These are phyloP conservation scores for Candida tunisiensis DNA, from an alignment of 1,139 yeast genomes.

Conservation along the genomic window DNA sequence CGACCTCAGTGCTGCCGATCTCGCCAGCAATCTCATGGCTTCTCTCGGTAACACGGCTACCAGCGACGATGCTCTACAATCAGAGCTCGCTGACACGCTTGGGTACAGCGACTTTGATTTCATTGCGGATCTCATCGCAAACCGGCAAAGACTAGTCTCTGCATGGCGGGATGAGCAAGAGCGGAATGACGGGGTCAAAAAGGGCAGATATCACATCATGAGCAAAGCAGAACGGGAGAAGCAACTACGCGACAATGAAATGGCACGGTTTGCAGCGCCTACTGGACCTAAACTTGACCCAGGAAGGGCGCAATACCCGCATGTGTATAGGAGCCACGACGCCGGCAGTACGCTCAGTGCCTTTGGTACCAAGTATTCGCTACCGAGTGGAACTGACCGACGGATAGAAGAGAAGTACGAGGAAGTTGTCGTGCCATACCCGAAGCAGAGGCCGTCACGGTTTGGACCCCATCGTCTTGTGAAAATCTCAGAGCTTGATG, in stretches of 20 bases:
- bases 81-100: slow-evolving; percentile 52
- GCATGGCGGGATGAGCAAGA: slow-evolving; percentile 1
- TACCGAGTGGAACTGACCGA: slow-evolving; percentile 74
- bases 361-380: slow-evolving; percentile 60
- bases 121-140: slow-evolving; percentile 46
- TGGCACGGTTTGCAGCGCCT: slow-evolving; percentile 26
- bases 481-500: slow-evolving; percentile 46
- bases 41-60: no score
- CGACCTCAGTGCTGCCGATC: slow-evolving; percentile 6
- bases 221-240: slow-evolving; percentile 42
- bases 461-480: slow-evolving; percentile 40
- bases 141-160: slow-evolving; percentile 17
- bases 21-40: no score
- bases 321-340: slow-evolving; percentile 63
- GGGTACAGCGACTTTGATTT: slow-evolving; percentile 80
- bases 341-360: slow-evolving; percentile 55
- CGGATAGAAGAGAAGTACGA: slow-evolving; percentile 43
- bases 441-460: slow-evolving; percentile 30
- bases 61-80: slow-evolving; percentile 48
- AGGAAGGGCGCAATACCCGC: slow-evolving; percentile 51
- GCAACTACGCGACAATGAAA: slow-evolving; percentile 38
- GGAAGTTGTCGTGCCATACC: slow-evolving; percentile 69
- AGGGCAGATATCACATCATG: slow-evolving; percentile 17
- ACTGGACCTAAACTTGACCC: slow-evolving; percentile 31
- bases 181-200: slow-evolving; percentile 2